These are phyloP conservation scores for Trypanosoma boissoni DNA, from an alignment of 208 protist genomes.

Conservation along the genomic window DNA sequence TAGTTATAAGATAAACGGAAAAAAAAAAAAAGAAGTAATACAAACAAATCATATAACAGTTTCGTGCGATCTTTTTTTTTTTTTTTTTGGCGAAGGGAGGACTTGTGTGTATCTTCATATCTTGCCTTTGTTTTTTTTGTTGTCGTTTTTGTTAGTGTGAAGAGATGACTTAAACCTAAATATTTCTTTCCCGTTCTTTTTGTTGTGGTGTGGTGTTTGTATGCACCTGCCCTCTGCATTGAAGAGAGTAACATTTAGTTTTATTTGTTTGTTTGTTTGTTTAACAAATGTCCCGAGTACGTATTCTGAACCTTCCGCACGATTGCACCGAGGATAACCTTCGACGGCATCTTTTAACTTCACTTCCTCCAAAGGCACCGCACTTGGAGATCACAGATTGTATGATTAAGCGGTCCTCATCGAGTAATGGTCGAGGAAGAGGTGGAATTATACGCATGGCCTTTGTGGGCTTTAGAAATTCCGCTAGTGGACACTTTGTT, in stretches of 20 bases:
- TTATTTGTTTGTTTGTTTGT: background rate
- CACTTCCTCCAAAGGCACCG: conserved; percentile 69
- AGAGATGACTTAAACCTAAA: background rate
- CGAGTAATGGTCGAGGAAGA: conserved; percentile 24
- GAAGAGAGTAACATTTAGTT: too few species aligned
- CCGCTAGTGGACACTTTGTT: conserved; percentile 83
- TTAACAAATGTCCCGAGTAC: conserved; percentile 82
- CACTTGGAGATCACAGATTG: conserved; percentile 87
- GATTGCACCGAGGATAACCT: conserved; percentile 92
- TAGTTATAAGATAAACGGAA: too few species aligned
- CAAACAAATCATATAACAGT: too few species aligned
- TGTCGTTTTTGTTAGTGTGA: background rate
- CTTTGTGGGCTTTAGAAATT: conserved; percentile 94
- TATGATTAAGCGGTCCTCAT: conserved; percentile 38
- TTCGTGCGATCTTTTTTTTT: conserved; percentile 7
- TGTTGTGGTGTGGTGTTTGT: too few species aligned
- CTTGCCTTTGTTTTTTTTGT: background rate
- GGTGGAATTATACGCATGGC: conserved; percentile 90
- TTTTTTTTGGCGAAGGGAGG: background rate
- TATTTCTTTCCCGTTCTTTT: conserved; percentile 12
- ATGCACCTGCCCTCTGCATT: too few species aligned
- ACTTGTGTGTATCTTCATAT: background rate
- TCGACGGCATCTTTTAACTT: conserved; percentile 79
- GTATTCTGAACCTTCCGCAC: conserved; percentile 94
- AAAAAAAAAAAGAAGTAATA: too few species aligned